These are phyloP conservation scores for Colletotrichum sp. DNA, from an alignment of 2,329 filamentous ascomycete species.

Conservation along the genomic window DNA sequence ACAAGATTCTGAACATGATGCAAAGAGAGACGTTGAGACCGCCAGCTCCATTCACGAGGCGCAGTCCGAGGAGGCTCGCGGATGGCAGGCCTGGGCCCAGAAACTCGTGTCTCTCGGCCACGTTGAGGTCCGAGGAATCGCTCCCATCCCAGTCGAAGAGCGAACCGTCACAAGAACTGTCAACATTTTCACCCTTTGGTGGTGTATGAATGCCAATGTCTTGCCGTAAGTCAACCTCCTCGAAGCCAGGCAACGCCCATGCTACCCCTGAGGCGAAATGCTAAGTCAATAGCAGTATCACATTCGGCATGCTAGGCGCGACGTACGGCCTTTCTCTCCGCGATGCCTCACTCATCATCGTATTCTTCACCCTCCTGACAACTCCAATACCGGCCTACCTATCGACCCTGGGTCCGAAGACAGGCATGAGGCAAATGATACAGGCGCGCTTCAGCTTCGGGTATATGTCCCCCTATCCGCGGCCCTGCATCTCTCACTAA, in stretches of 20 bases:
- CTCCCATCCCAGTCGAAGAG: constrained; percentile 32
- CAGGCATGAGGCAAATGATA: constrained; percentile 52
- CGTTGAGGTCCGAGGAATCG: constrained; percentile 32
- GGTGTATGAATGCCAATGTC: constrained; percentile 34
- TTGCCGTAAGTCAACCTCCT: constrained; percentile 28
- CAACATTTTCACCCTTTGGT: constrained; percentile 35
- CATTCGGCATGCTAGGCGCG: constrained; percentile 50
- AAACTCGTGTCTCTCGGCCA: constrained; percentile 9
- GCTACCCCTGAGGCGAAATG: neutral
- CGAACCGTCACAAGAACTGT: constrained; percentile 33
- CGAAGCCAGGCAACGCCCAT: neutral
- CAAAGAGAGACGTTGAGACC: neutral
- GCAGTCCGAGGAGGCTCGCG: neutral
- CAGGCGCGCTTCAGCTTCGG: constrained; percentile 44
- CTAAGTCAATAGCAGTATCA: constrained; percentile 29
- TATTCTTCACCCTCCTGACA: constrained; percentile 50
- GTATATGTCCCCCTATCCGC: constrained; percentile 22
- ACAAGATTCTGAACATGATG: neutral
- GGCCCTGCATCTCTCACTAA: neutral
- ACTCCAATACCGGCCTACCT: constrained; percentile 43
- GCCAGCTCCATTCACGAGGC: neutral
- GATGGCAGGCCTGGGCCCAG: neutral
- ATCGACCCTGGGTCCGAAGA: constrained; percentile 46
- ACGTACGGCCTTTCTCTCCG: constrained; percentile 45
- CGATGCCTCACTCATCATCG: constrained; percentile 47